Base-by-base conservation (phyloP, 129 eudicot species). In the Cynara cardunculus region DNA sequence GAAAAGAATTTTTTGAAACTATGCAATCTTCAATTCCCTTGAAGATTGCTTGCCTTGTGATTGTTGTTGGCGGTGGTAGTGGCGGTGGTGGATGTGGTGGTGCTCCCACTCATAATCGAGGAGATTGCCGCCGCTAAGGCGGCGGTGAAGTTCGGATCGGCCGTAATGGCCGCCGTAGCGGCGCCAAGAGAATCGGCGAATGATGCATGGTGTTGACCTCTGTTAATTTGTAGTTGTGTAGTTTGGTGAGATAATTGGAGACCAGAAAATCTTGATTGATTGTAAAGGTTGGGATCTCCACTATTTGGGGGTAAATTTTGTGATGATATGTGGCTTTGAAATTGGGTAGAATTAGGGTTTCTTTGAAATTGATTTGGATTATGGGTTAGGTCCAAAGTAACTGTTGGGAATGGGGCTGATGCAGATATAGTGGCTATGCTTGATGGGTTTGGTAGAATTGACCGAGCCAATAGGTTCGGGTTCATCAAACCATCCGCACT, bases 381-480 rank as follows among this genome's bases (percentile, higher is more conserved):
- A 25, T 88, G 90, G 5, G 98, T 94, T n/a, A 94, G 88, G 87
- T 94, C 98, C 28, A 94, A 72, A 70, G 98, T 94, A 28, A 94
- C 89, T 0, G 98, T 94, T 25, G 98, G 98, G 77, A 91, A 94
- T 66, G 98, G 98, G 5, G 98, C 96, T 1, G 98, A 91, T 16
- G 98, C 97, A 5, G 98, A 94, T 61, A 94, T 91, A 4, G 98
- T 90, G 3, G 98, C 97, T 82, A 94, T 88, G 87, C 83, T 88
- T 13, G 98, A 83, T 1, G 96, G 83, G 81, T 75, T 78, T 0
- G 95, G 95, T 21, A 91, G 87, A n/a, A 91, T 84, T 1, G 98
- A 80, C 65, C 95, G 88, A 14, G 98, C 92, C 26, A 94, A 84
- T 76, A 91, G 72, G 81, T 88, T 91, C 2, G 91, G 91, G 71